Conservation (phyloP, 192 early-diverging fungal genomes). For the Coemansia sp. region DNA sequence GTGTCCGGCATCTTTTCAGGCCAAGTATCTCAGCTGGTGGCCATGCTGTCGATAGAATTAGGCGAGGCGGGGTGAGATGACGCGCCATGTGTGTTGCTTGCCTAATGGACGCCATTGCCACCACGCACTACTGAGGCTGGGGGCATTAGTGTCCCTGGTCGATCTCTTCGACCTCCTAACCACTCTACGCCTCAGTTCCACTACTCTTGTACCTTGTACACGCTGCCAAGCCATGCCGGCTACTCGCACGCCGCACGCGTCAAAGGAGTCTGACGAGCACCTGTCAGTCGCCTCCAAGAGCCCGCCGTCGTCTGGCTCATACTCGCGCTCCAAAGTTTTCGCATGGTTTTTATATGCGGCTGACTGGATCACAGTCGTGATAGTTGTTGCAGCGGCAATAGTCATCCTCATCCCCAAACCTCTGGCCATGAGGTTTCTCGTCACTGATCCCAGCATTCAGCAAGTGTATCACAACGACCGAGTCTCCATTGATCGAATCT, state of each 20-base stretch:
- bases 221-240: not conserved
- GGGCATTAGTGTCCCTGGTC: not conserved
- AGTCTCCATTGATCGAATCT: constrained; percentile 26
- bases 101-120: not conserved
- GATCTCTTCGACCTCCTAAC: not conserved
- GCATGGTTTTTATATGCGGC: constrained; percentile 32
- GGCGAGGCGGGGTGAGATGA: not conserved
- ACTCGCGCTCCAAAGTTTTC: constrained; percentile 2
- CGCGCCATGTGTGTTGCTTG: not conserved
- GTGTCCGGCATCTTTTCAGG: not conserved
- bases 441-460: constrained; percentile 39
- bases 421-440: constrained; percentile 10
- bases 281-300: constrained; percentile 14
- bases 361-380: constrained; percentile 38
- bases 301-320: constrained; percentile 2
- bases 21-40: not conserved
- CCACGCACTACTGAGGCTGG: not conserved
- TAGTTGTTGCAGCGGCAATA: constrained; percentile 15
- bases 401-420: constrained; percentile 41
- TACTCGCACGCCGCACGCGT: not conserved
- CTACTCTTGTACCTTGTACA: not conserved
- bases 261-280: constrained; percentile 2
- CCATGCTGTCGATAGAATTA: not conserved
- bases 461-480: constrained; percentile 21
- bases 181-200: not conserved